These are phyloP conservation scores for Casaregolazyma lundiana DNA, from an alignment of 1,139 yeast genomes.

Conservation along the genomic window DNA sequence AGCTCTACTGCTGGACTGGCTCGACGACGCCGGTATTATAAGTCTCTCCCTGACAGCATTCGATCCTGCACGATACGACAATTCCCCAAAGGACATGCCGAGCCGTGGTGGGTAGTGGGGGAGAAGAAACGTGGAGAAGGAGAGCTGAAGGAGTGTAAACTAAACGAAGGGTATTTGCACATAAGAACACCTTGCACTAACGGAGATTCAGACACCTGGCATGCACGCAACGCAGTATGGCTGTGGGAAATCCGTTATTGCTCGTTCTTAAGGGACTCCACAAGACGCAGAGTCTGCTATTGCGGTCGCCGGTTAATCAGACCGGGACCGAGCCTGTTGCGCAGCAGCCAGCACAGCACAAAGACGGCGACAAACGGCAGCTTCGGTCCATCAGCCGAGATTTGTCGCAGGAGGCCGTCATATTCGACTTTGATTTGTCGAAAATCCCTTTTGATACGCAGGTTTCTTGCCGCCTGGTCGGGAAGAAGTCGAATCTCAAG, in stretches of 20 bases:
- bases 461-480: slow-evolving; percentile 1
- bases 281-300: slow-evolving; percentile 13
- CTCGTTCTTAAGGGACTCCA: slow-evolving; percentile 23
- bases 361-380: slow-evolving; percentile 4
- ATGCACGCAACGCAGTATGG: neutral
- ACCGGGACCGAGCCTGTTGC: neutral
- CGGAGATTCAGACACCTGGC: neutral
- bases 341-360: neutral
- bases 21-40: slow-evolving; percentile 6
- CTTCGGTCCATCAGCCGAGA: slow-evolving; percentile 10
- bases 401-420: neutral
- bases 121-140: neutral
- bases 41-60: slow-evolving; percentile 5
- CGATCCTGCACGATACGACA: slow-evolving; percentile 8
- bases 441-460: neutral
- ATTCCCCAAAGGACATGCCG: slow-evolving; percentile 8
- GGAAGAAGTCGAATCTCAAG: neutral
- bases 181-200: too few species aligned
- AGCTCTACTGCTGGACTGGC: neutral
- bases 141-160: neutral
- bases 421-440: slow-evolving; percentile 11
- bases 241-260: slow-evolving; percentile 22
- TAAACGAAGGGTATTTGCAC: neutral
- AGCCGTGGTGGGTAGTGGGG: neutral
- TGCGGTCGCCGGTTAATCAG: slow-evolving; percentile 3